Base-by-base conservation (phyloP, 2,329 filamentous ascomycete genomes). In the Monilinia aucupariae region DNA sequence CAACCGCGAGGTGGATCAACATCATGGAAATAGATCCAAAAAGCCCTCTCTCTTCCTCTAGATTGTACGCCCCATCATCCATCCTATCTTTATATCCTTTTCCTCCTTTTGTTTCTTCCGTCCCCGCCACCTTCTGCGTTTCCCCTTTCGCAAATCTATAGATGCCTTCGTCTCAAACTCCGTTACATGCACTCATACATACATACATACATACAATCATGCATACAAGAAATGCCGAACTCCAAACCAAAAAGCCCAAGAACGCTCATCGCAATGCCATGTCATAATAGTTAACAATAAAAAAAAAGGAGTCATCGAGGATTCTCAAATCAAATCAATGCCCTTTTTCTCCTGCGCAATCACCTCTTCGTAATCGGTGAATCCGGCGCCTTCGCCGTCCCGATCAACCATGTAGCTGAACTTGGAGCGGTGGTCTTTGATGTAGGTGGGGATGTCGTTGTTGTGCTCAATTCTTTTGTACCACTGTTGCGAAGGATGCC, bases 371-470 rank as follows among this genome's bases (percentile, higher is more conserved):
- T 64, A 66, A 54, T 70, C 69, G 22, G 56, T 41, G 39, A 70
- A 70, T 27, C 67, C 67, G 20, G 67, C 69, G 47, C 62, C 66
- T 47, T 59, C 59, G 5, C 53, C 65, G 41, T 71, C 68, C 20
- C 69, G 62, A 56, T 69, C 61, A n/a, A 71, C 51, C 63, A 69
- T 64, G 60, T 70, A 71, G 27, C 32, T 50, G 39, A 65, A 71
- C 34, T 59, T 65, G 25, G 65, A 63, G 13, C 37, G 62, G 45
- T 67, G 59, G 20, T 43, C 49, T 59, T 74, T 71, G 55, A 81
- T 66, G 65, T 75, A 79, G 5, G 64, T 64, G 4, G 79, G 79
- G 4, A 80, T 65, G 66, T 81, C 78, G 54, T 64, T 59, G 63
- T 80, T 78, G 13, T 70, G 56, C 5, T 76, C 74, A 7, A 79